These are phyloP conservation scores for Trichoderma atrobrunneum DNA, from an alignment of 2,329 filamentous ascomycete species.

Conservation along the genomic window DNA sequence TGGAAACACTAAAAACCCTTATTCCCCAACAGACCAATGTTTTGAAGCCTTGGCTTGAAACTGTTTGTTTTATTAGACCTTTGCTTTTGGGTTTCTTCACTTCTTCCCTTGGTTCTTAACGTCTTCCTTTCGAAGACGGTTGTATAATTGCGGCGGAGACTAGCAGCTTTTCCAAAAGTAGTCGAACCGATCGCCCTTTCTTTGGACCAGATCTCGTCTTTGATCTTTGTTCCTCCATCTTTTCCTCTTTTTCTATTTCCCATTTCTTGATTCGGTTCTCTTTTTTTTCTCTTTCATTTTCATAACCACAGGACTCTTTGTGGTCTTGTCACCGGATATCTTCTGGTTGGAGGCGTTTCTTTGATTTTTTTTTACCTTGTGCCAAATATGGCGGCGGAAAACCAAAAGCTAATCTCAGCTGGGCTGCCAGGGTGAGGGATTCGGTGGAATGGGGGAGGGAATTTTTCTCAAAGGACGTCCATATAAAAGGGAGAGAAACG, in stretches of 20 bases:
- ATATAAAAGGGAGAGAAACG: constrained; percentile 6
- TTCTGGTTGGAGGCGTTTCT: constrained; percentile 14
- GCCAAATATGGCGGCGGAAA: constrained; percentile 1
- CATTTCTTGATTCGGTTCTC: constrained; percentile 9
- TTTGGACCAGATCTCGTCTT: background rate
- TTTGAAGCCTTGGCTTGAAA: constrained; percentile 17
- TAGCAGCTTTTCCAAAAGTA: background rate
- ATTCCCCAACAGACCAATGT: background rate
- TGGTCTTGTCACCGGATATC: constrained; percentile 4
- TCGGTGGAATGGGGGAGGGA: background rate
- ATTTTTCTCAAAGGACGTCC: background rate
- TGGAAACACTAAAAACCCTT: background rate
- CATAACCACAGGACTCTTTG: background rate
- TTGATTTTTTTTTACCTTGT: constrained; percentile 2
- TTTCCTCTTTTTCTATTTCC: constrained; percentile 20
- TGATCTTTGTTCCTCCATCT: constrained; percentile 16
- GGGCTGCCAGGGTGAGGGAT: constrained; percentile 10
- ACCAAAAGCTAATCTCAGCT: constrained; percentile 17
- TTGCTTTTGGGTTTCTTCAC: constrained; percentile 1
- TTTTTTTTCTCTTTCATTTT: background rate
- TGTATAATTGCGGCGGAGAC: constrained; percentile 20
- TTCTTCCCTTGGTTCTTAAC: background rate
- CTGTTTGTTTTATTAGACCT: constrained; percentile 25
- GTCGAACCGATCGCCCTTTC: background rate
- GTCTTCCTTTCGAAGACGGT: background rate